These are phyloP conservation scores for Neoconidiobolus thromboides DNA, from an alignment of 371 early-diverging fungal species.

Conservation along the genomic window DNA sequence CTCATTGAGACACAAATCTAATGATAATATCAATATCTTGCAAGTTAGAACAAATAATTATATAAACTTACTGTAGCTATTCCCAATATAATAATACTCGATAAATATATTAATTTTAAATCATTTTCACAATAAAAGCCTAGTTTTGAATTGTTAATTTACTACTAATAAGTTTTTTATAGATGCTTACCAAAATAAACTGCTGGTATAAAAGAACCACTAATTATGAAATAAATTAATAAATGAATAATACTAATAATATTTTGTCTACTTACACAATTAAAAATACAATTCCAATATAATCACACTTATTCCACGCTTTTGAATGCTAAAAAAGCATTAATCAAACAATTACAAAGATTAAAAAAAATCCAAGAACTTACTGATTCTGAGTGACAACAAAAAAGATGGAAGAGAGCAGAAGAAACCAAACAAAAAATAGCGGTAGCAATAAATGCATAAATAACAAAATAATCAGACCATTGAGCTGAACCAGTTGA, in stretches of 20 bases:
- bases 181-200: constrained; percentile 33
- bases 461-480: constrained; percentile 40
- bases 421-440: constrained; percentile 60
- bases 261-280: constrained; percentile 36
- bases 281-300: constrained; percentile 74
- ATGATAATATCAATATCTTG: background rate
- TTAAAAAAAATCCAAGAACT: constrained; percentile 20
- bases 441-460: constrained; percentile 46
- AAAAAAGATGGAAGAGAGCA: constrained; percentile 61
- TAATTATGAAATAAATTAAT: background rate
- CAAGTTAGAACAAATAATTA: background rate
- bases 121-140: constrained; percentile 46
- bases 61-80: constrained; percentile 23
- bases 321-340: constrained; percentile 14
- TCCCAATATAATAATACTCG: constrained; percentile 39
- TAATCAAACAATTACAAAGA: constrained; percentile 11
- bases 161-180: constrained; percentile 14
- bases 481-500: constrained; percentile 13
- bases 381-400: constrained; percentile 68
- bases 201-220: constrained; percentile 54
- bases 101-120: constrained; percentile 38
- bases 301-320: constrained; percentile 72
- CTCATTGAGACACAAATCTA: constrained; percentile 32
- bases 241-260: background rate
- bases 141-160: constrained; percentile 8